Evolutionary conservation across 176 grass and related monocot genomes (phyloP).

Genomic region (Zea luxurians): DNA sequence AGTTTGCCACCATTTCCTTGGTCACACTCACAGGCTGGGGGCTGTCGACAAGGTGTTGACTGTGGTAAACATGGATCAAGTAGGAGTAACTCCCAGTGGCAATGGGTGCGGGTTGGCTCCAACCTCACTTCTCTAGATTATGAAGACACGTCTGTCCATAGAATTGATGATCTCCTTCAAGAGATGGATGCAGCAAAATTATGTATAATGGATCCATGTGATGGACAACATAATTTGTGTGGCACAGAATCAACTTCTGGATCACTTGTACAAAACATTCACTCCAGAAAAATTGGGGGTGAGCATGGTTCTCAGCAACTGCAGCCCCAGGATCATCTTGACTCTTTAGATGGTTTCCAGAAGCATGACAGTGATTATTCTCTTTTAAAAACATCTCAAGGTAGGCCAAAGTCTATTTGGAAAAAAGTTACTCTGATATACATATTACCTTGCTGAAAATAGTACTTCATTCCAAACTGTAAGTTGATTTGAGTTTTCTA

Average conservation of each 20-base stretch:
- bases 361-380: constrained; percentile 47
- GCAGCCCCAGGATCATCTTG: constrained; percentile 34
- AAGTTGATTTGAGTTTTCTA: not conserved
- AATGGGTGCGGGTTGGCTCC: constrained; percentile 73
- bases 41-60: constrained; percentile 61
- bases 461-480: not conserved
- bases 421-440: constrained; percentile 23
- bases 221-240: constrained; percentile 49
- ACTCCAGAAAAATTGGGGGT: constrained; percentile 42
- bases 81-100: constrained; percentile 59
- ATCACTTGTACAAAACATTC: constrained; percentile 44
- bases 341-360: constrained; percentile 45
- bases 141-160: constrained; percentile 45
- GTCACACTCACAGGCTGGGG: constrained; percentile 63
- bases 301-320: constrained; percentile 41
- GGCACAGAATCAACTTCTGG: constrained; percentile 53
- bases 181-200: constrained; percentile 56
- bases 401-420: constrained; percentile 30
- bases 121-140: constrained; percentile 42
- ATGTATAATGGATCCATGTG: constrained; percentile 44
- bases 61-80: constrained; percentile 59
- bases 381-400: constrained; percentile 56
- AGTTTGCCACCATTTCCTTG: constrained; percentile 91
- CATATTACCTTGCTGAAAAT: constrained; percentile 7
- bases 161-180: constrained; percentile 68